Base-by-base conservation (phyloP, 495 filamentous ascomycete genomes). In the Pseudomonodictys pantanalensis region DNA sequence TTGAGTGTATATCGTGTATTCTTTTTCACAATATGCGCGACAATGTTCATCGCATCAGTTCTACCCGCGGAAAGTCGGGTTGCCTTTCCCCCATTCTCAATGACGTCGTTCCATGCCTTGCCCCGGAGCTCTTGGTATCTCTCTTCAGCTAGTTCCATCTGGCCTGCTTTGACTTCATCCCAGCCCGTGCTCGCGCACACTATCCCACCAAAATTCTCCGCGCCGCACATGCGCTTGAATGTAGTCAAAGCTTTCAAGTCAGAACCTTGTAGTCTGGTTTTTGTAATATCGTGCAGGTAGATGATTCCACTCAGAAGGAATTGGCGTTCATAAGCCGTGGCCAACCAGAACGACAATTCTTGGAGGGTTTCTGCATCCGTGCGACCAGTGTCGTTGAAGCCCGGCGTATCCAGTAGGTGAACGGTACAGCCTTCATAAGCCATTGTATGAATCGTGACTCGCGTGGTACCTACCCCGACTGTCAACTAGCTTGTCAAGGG, bases 121-220 rank as follows among this genome's bases (percentile, higher is more conserved):
- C 71, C 55, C 18, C 60, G 52, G 2, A 77, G 66, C 26, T 77
- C 57, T 29, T 62, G 61, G n/a, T 75, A 65, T n/a, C 45, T 51
- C 24, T 64, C 33, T 8, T 39, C 18, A 0, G 56, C 65, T 0
- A 23, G 6, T 11, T 25, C 18, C 17, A 49, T 30, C 44, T 62
- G 50, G 2, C 56, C 44, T 18, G 30, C 39, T 1, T 15, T 26
- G 6, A 62, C n/a, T 26, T 56, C 42, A 35, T 58, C 46, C 60
- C 60, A 63, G 17, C 24, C 17, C 26, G 60, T 63, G 1, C 52
- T 57, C 29, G 53, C 60, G 17, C 57, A 0, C 5, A 45, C 20
- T 12, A 63, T 29, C 2, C 53, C 50, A 39, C 24, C 49, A 29
- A 45, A 52, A 18, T 43, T 52, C 9, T 44, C 33, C 5, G 23